These are phyloP conservation scores for Uronychia binucleata DNA, from an alignment of 73 alveolate genomes.

Conservation along the genomic window DNA sequence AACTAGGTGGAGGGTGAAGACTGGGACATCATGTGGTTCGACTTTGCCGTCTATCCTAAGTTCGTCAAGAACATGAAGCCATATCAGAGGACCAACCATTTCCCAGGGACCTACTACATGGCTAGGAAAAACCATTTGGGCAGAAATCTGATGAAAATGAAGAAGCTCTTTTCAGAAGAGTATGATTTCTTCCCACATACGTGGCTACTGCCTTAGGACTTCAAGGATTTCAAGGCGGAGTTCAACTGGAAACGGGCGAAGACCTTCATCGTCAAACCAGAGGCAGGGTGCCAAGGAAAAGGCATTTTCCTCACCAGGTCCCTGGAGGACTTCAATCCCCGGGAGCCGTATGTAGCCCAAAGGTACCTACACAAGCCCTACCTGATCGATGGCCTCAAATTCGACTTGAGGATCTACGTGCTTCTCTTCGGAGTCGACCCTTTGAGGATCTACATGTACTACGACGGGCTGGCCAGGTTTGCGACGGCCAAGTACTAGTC, in stretches of 20 bases:
- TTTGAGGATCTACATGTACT: conserved; percentile 38
- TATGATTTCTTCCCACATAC: conserved; percentile 77
- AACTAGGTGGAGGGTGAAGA: background rate
- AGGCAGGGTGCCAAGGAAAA: conserved; percentile 66
- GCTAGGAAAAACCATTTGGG: conserved; percentile 82
- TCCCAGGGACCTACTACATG: conserved; percentile 83
- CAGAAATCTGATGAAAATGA: conserved; percentile 63
- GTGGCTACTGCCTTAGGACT: conserved; percentile 80
- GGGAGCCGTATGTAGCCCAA: conserved; percentile 65
- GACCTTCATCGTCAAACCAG: conserved; percentile 58
- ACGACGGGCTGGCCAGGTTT: conserved; percentile 73
- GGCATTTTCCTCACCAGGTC: conserved; percentile 54
- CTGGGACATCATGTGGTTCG: conserved; percentile 71
- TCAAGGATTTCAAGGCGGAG: conserved; percentile 54
- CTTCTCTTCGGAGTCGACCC: conserved; percentile 69
- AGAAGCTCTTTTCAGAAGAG: conserved; percentile 67
- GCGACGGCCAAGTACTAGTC: conserved; percentile 53
- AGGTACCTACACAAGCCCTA: conserved; percentile 80
- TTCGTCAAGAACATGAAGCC: conserved; percentile 48
- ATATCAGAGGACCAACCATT: conserved; percentile 80
- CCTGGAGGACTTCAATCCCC: background rate
- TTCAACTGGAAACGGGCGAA: conserved; percentile 23
- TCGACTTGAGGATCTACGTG: conserved; percentile 89
- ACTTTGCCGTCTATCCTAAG: conserved; percentile 47
- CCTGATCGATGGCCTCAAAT: conserved; percentile 87